A percentile compares a stretch with the other conserved stretches of the same genome.
Evolutionary conservation across 2,329 filamentous ascomycete genomes (phyloP).

Genomic region (Trichoderma afroharzianum): DNA sequence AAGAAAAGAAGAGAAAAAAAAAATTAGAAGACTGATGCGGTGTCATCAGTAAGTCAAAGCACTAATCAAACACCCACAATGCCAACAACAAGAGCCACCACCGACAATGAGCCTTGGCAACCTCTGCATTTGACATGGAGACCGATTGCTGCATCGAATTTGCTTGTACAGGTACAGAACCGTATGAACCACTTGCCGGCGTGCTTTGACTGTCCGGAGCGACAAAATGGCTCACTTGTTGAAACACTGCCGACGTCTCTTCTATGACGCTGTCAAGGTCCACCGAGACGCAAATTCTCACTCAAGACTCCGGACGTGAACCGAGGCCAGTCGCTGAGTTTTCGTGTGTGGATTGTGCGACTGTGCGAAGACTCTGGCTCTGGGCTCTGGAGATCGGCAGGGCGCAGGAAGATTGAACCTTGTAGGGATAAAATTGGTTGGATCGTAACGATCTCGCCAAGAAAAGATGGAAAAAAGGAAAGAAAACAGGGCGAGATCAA

Average conservation of each 20-base stretch:
- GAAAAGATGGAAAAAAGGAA: neutral
- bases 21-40: neutral
- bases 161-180: neutral
- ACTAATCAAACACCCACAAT: neutral
- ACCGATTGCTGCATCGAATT: neutral
- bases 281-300: neutral
- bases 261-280: neutral
- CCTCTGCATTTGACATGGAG: neutral
- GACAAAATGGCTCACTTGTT: neutral
- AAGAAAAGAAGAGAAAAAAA: neutral
- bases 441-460: constrained; percentile 1
- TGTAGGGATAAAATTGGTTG: neutral
- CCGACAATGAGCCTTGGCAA: neutral
- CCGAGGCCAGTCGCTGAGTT: neutral
- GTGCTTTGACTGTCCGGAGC: neutral
- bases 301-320: neutral
- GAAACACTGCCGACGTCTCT: neutral
- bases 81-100: neutral
- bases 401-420: neutral
- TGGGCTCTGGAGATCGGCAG: neutral
- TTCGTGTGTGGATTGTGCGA: neutral
- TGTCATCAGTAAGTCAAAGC: neutral
- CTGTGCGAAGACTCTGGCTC: neutral
- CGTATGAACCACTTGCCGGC: neutral
- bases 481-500: neutral